Conservation (phyloP, 2,329 filamentous ascomycete genomes). For the Aspergillus glaucus region DNA sequence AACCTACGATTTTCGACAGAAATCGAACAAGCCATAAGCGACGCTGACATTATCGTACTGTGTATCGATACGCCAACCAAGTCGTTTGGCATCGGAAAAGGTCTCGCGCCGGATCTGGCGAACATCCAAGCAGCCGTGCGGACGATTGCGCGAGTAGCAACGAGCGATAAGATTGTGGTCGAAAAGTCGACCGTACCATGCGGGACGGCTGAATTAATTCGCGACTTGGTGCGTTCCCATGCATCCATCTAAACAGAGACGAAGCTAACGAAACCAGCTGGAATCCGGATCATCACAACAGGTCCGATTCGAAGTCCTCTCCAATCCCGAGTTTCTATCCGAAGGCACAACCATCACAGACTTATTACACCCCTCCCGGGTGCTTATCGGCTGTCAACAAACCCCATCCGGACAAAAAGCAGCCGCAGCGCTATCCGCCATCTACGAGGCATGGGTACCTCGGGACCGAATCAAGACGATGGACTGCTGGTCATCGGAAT, state of each 20-base stretch:
- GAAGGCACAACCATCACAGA: slow-evolving; percentile 70
- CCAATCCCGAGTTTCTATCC: slow-evolving; percentile 74
- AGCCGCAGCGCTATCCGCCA: slow-evolving; percentile 55
- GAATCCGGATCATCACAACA: slow-evolving; percentile 45
- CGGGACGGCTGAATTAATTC: slow-evolving; percentile 63
- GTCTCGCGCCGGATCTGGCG: slow-evolving; percentile 64
- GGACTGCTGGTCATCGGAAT: slow-evolving; percentile 70
- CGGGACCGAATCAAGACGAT: slow-evolving; percentile 61
- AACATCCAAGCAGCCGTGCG: slow-evolving; percentile 64
- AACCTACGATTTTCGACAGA: slow-evolving; percentile 71
- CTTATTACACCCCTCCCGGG: slow-evolving; percentile 62
- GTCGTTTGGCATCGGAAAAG: slow-evolving; percentile 60
- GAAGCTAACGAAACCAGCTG: slow-evolving; percentile 3
- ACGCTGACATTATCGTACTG: slow-evolving; percentile 68
- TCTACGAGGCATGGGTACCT: slow-evolving; percentile 68
- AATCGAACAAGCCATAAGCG: slow-evolving; percentile 54
- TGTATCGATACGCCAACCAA: slow-evolving; percentile 77
- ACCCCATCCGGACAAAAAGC: slow-evolving; percentile 56
- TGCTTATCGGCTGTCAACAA: slow-evolving; percentile 64
- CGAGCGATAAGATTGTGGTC: slow-evolving; percentile 64
- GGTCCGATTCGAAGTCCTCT: slow-evolving; percentile 66
- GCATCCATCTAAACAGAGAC: not conserved
- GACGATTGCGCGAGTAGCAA: slow-evolving; percentile 61
- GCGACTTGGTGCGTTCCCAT: slow-evolving; percentile 53
- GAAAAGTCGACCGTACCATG: slow-evolving; percentile 78